phyloP scores from a whole-genome alignment of 2,329 filamentous ascomycete genomes.

The Orbilia quercus region DNA sequence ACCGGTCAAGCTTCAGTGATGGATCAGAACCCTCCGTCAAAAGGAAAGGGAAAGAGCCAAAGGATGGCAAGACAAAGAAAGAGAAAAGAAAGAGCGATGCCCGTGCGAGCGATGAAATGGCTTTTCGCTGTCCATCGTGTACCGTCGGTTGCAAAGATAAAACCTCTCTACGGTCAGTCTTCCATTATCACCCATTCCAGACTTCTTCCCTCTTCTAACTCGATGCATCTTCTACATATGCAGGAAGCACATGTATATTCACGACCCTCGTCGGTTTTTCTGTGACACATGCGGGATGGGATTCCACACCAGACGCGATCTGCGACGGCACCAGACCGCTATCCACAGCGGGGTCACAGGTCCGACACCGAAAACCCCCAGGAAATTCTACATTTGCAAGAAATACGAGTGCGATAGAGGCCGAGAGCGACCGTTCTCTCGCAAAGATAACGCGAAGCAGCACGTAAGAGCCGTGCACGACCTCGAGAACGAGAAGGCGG shows the following conservation, averaged over 20 bases:
- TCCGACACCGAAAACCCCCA: not conserved
- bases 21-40: not conserved
- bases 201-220: not conserved
- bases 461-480: conserved; percentile 39
- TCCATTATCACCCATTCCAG: not conserved
- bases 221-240: too few relatives aligned
- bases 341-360: conserved; percentile 27
- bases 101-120: conserved; percentile 15
- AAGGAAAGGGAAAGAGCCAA: conserved; percentile 5
- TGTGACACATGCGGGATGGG: conserved; percentile 33
- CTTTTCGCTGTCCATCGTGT: conserved; percentile 16
- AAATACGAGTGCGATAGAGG: conserved; percentile 29
- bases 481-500: conserved; percentile 17
- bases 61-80: conserved; percentile 2
- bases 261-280: conserved; percentile 35
- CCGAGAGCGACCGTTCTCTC: conserved; percentile 31
- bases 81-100: conserved; percentile 1
- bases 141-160: conserved; percentile 30
- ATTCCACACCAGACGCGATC: conserved; percentile 40
- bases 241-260: conserved; percentile 51
- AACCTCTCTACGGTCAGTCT: conserved; percentile 25
- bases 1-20: not conserved
- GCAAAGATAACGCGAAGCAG: conserved; percentile 49
- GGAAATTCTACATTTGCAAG: conserved; percentile 40
- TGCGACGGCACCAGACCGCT: conserved; percentile 39